A percentile compares a stretch with the other conserved stretches of the same genome.
These are phyloP conservation scores for Serpula lacrymans DNA, from an alignment of 768 basidiomycete genomes.

Conservation along the genomic window DNA sequence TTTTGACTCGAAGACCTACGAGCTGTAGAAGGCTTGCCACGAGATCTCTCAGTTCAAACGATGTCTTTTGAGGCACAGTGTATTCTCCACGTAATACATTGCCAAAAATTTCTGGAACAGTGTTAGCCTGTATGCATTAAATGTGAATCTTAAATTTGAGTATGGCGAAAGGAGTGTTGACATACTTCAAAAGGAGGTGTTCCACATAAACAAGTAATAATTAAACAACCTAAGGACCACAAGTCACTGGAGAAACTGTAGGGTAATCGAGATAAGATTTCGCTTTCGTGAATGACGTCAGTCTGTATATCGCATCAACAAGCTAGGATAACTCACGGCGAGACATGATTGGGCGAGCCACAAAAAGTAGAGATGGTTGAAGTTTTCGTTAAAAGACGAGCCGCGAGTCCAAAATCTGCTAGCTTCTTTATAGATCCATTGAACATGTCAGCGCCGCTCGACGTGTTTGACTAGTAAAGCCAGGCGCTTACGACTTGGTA, in stretches of 20 bases:
- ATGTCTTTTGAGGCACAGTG: slow-evolving; percentile 21
- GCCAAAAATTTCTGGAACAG: slow-evolving; percentile 15
- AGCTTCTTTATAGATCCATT: slow-evolving; percentile 36
- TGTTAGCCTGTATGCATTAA: slow-evolving; percentile 14
- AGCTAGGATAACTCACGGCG: slow-evolving; percentile 35
- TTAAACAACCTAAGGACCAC: slow-evolving; percentile 47
- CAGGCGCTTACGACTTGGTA: slow-evolving; percentile 35
- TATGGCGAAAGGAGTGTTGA: too few relatives aligned
- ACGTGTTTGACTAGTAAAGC: neutral
- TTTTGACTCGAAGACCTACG: slow-evolving; percentile 10
- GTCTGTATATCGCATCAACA: neutral
- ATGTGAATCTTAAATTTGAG: slow-evolving; percentile 2
- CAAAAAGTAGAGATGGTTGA: slow-evolving; percentile 17
- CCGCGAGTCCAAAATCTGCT: slow-evolving; percentile 36
- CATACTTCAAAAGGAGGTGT: slow-evolving; percentile 32
- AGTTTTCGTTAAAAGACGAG: slow-evolving; percentile 20
- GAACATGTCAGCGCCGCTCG: too few relatives aligned
- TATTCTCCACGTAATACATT: slow-evolving; percentile 22
- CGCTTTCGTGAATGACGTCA: slow-evolving; percentile 25
- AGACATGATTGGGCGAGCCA: slow-evolving; percentile 27
- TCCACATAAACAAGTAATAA: slow-evolving; percentile 35
- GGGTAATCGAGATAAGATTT: slow-evolving; percentile 30
- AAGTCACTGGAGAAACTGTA: slow-evolving; percentile 39
- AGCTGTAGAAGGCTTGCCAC: slow-evolving; percentile 15
- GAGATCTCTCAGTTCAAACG: slow-evolving; percentile 17